Evolutionary conservation across 2,329 filamentous ascomycete genomes (phyloP).

Genomic region (Hawksworthiomyces lignivorus): DNA sequence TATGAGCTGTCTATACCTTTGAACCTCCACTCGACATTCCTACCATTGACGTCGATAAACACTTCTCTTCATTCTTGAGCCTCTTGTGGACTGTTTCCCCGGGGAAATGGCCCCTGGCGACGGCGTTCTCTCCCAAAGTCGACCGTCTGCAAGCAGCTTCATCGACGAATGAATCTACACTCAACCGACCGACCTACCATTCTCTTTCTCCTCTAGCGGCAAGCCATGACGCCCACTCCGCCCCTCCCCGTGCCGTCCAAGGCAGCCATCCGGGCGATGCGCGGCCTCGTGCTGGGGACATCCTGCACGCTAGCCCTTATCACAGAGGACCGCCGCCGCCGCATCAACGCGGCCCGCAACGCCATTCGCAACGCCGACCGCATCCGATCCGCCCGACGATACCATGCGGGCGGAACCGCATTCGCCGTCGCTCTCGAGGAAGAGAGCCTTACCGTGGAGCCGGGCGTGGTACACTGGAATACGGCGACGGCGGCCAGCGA

Average conservation of each 20-base stretch:
- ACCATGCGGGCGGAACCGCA: conserved; percentile 25
- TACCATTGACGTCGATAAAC: too few relatives aligned
- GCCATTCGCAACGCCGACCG: conserved; percentile 32
- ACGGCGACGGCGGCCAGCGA: too few relatives aligned
- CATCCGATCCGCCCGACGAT: conserved; percentile 30
- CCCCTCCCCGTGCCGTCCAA: conserved; percentile 36
- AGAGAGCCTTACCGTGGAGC: conserved; percentile 12
- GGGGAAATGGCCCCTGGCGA: not conserved
- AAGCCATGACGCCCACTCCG: conserved; percentile 22
- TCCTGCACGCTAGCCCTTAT: conserved; percentile 36
- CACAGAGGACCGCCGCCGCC: conserved; percentile 37
- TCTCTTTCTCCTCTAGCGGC: not conserved
- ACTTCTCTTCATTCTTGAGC: not conserved
- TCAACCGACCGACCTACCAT: too few relatives aligned
- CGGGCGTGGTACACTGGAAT: conserved; percentile 5
- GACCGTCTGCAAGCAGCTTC: too few relatives aligned
- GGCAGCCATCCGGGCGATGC: conserved; percentile 36
- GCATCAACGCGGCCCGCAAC: conserved; percentile 32
- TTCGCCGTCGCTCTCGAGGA: conserved; percentile 19
- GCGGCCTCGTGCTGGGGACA: conserved; percentile 36
- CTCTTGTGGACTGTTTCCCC: not conserved
- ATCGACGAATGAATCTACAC: too few relatives aligned
- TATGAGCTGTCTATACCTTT: not conserved
- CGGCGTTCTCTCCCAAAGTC: conserved; percentile 2
- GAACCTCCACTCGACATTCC: too few relatives aligned